Conservation (phyloP, 2,329 filamentous ascomycete genomes). For the Colletotrichum cuscutae region DNA sequence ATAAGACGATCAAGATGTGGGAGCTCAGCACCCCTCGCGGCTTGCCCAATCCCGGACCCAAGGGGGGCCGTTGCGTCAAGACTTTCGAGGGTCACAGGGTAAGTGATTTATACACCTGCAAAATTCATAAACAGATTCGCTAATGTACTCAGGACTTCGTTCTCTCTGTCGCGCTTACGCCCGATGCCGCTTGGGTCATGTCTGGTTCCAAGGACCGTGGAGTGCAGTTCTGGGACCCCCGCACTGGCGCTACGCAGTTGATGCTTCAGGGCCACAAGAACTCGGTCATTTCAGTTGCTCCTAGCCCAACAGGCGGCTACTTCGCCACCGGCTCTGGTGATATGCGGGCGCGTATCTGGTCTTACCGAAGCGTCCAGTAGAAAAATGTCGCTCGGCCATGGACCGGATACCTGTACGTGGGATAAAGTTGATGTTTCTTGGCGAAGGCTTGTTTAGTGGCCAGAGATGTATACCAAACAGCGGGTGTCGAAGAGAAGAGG, state of each 20-base stretch:
- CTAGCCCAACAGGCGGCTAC: conserved; percentile 85
- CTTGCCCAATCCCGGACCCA: conserved; percentile 73
- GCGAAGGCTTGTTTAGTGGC: not conserved
- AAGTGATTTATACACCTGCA: conserved; percentile 44
- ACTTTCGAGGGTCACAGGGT: conserved; percentile 98
- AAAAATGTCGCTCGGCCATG: not conserved
- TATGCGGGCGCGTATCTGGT: conserved; percentile 98
- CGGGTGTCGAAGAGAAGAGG: not conserved
- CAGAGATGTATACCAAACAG: conserved; percentile 24
- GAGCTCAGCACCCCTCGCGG: conserved; percentile 82
- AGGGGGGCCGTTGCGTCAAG: conserved; percentile 92
- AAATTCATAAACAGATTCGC: conserved; percentile 20
- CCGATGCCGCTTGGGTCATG: conserved; percentile 94
- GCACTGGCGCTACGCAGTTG: conserved; percentile 91
- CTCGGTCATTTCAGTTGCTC: conserved; percentile 96
- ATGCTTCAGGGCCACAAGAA: conserved; percentile 99
- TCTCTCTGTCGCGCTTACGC: conserved; percentile 92
- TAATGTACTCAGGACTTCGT: conserved; percentile 82
- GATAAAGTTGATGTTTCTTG: not conserved
- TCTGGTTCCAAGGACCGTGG: conserved; percentile 97
- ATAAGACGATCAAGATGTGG: conserved; percentile 99
- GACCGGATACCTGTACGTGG: not conserved
- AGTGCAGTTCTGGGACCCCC: conserved; percentile 98
- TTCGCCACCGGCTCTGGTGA: conserved; percentile 98
- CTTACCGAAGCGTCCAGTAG: conserved; percentile 63